Base-by-base conservation (phyloP, 257 asterid genomes). In the Leonotis leonurus region DNA sequence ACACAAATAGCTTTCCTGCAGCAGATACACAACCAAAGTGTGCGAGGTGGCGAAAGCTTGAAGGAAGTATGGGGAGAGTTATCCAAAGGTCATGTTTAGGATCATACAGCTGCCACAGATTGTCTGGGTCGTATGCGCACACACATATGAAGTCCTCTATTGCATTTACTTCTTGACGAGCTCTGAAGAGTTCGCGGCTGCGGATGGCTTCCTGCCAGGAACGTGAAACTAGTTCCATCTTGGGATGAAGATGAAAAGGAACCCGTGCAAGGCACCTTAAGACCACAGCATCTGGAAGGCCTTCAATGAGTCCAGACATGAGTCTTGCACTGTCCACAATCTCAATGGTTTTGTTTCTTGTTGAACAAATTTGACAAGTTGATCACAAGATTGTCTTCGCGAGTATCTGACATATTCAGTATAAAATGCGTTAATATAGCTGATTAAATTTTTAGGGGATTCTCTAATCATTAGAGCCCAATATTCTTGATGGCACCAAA, bases 281-380 rank as follows among this genome's bases (percentile, higher is more conserved):
- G 50, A 85, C 88, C 49, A 93, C 96, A 43, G 97, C 96, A 67
- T 93, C 97, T 0, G 99, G 99, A 43, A 93, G 97, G 56, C 99
- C 99, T 78, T 93, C 99, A 30, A 93, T 93, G 53, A 93, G 97
- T 75, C 74, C 95, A 69, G 99, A 82, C 97, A 89, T 89, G 14
- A 29, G 73, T 50, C 39, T 41, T 54, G 73, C 63, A 65, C 67
- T 63, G 17, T 78, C 70, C 70, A 54, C 59, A 70, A 65, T 51
- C 32, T 67, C 62, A 10, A 22, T 32, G 51, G 30, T 39, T 71
- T 60, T 57, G 30, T 39, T 71, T 60, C 27, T 65, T 48, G 39
- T 35, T 40, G 35, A 11, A 65, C 12, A 13, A 56, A 18, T 17
- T 54, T 26, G 69, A 68, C 27, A 48, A 7, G 51, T 56, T 54